phyloP scores from a whole-genome alignment of 345 rosid genomes.

The Limnanthes douglasii region DNA sequence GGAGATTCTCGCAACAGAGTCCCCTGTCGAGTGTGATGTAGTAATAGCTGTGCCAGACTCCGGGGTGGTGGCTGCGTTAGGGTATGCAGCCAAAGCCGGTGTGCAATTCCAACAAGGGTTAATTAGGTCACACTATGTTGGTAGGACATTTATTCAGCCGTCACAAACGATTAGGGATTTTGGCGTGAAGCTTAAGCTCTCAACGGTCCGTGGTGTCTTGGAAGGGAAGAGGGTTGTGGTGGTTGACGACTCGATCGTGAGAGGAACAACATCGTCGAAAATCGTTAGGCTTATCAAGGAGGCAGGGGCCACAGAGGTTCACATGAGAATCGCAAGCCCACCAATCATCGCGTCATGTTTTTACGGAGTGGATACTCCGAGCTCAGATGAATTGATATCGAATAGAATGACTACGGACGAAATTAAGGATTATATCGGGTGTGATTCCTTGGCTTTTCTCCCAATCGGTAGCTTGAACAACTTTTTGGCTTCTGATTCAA shows the following conservation, averaged over 20 bases:
- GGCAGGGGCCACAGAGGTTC: conserved; percentile 93
- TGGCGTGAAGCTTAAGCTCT: conserved; percentile 90
- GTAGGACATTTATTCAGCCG: conserved; percentile 92
- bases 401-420: conserved; percentile 81
- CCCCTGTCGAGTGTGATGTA: conserved; percentile 79
- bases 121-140: conserved; percentile 92
- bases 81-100: conserved; percentile 78
- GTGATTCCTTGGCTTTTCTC: conserved; percentile 79
- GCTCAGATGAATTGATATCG: conserved; percentile 83
- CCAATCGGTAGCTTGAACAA: conserved; percentile 50
- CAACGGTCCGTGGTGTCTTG: conserved; percentile 65
- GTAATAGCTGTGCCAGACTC: conserved; percentile 98
- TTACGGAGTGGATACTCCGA: conserved; percentile 91
- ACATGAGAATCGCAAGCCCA: conserved; percentile 98
- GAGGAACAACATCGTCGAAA: conserved; percentile 92
- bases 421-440: conserved; percentile 54
- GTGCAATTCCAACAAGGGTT: conserved; percentile 84
- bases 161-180: conserved; percentile 94
- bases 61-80: conserved; percentile 95
- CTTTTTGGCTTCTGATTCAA: conserved; percentile 35
- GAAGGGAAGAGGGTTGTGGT: conserved; percentile 93
- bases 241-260: conserved; percentile 87
- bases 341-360: conserved; percentile 76
- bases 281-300: conserved; percentile 74
- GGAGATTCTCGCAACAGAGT: conserved; percentile 70